phyloP scores from a whole-genome alignment of 305 asterid genomes.

The Fraxinus angustifolia region DNA sequence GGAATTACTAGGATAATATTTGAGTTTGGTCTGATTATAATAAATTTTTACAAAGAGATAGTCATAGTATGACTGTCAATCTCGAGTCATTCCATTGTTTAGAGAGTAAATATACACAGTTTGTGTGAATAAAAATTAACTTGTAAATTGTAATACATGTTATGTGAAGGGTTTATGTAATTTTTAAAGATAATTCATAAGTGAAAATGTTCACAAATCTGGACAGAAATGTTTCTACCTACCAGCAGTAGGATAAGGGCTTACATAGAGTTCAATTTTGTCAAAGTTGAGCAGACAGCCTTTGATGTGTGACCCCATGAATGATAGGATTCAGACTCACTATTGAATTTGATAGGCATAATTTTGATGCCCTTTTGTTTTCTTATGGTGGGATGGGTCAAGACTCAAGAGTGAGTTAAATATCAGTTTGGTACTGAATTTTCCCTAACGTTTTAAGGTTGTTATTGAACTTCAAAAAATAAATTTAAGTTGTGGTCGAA shows the following conservation, averaged over 20 bases:
- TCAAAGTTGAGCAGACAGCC: background rate
- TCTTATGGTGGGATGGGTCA: background rate
- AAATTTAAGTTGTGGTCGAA: background rate
- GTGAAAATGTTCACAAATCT: background rate
- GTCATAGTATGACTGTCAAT: background rate
- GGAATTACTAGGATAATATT: background rate
- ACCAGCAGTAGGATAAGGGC: background rate
- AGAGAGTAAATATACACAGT: background rate
- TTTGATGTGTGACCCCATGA: background rate
- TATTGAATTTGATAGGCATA: background rate
- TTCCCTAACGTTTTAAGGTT: background rate
- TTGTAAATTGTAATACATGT: background rate
- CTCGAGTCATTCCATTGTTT: background rate
- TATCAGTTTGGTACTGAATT: background rate
- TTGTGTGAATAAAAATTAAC: background rate
- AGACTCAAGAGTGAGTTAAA: background rate
- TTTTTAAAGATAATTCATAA: background rate
- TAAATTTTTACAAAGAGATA: background rate
- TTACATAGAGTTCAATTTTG: background rate
- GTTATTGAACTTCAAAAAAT: background rate
- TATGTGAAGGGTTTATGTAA: background rate
- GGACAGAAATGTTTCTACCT: background rate
- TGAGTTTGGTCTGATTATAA: background rate
- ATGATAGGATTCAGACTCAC: background rate
- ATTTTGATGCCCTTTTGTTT: background rate